Evolutionary conservation across 106 monocot genomes (phyloP), one percentile per base, ranked within the genome.

Genomic region (Platanthera guangdongensis): DNA sequence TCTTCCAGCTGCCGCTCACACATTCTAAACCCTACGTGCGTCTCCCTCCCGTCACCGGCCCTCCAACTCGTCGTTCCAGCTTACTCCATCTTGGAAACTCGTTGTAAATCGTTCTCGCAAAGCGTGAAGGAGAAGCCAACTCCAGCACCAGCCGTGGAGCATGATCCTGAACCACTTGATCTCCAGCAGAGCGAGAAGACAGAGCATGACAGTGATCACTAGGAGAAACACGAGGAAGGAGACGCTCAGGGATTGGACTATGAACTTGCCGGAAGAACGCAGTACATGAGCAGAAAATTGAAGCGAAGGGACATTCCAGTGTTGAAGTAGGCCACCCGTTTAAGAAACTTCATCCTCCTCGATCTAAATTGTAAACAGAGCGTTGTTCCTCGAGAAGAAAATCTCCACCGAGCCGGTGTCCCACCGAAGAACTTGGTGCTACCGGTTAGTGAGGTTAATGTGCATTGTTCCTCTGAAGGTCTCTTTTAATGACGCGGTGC

Each of bases 371-470:
- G 94, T 94, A 62, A 99, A 87, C 14, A 99, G 72, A 0, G 97
- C 91, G 47, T 99, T 99, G 90, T 99, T 99, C 8, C 83, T 77
- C 3, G 94, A 99, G 83, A 99, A 99, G 97, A 99, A 99, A 63
- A 99, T 99, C 94, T 99, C 97, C n/a, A 99, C 97, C 0, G 97
- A 99, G 8, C 97, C 97, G 0, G 97, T 97, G 6, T 94, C 97
- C 97, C 94, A 97, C 0, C 97, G 93, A 25, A 97, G 94, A 15
- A 97, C 97, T 71, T 94, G 97, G 74, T 97, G 97, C n/a, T 94
- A 85, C 46, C 97, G 47, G 75, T 94, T 91, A 9, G 97, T 97
- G 18, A 97, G 89, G 54, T 97, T 97, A 68, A 97, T 92, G 8
- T 94, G 97, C 7, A 94, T 94, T 1, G 97, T 94, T 39, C 97